These are phyloP conservation scores for Agastache rugosa DNA, from an alignment of 257 asterid species.

Conservation along the genomic window DNA sequence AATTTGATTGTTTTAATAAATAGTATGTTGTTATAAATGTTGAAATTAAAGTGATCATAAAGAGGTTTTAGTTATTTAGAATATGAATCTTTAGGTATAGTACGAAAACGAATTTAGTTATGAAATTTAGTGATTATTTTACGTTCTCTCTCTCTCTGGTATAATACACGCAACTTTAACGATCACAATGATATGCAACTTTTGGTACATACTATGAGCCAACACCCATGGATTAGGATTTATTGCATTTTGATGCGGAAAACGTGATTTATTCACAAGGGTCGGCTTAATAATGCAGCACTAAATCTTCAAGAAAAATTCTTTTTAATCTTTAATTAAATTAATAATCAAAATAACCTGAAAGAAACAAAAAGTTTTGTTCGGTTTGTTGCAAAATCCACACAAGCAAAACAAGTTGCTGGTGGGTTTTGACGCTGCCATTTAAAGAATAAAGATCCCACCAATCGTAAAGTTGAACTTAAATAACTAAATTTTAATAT, in stretches of 20 bases:
- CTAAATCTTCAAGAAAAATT: conserved; percentile 6
- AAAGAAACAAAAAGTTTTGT: conserved; percentile 17
- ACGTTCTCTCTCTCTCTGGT: no score
- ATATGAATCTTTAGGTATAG: no score
- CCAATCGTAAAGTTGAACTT: conserved; percentile 38
- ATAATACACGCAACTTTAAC: background rate
- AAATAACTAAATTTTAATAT: background rate
- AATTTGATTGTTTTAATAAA: no score
- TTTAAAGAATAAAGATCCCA: conserved; percentile 38
- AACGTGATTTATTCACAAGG: conserved; percentile 7
- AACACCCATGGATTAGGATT: background rate
- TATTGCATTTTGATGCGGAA: conserved; percentile 9
- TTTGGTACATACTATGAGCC: conserved; percentile 22
- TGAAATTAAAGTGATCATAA: no score
- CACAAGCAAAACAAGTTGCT: conserved; percentile 38
- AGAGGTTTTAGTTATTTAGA: no score
- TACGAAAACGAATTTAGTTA: no score
- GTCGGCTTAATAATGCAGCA: conserved; percentile 37
- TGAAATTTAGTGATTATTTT: no score
- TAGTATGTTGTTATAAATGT: no score
- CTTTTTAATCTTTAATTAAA: background rate
- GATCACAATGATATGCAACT: background rate
- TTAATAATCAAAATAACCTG: background rate
- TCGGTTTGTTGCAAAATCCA: conserved; percentile 45
- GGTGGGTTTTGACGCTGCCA: conserved; percentile 38